Base-by-base conservation (phyloP, 2,329 filamentous ascomycete species). In the Aureobasidium pullulans region DNA sequence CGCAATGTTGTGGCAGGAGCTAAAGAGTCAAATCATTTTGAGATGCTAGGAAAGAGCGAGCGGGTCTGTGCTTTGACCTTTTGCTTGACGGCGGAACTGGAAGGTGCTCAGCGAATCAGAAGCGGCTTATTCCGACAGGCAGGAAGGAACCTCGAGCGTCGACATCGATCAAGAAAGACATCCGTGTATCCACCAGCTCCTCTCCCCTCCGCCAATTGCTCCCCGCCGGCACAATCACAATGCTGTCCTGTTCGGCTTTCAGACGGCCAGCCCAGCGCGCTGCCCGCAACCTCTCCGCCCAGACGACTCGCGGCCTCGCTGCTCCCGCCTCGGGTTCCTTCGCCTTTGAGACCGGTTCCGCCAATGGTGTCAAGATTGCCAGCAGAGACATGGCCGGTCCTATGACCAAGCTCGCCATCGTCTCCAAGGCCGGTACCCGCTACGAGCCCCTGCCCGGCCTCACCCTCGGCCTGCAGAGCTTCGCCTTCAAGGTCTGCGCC, bases 381-480 rank as follows among this genome's bases (percentile, higher is more conserved):
- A 89, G 89, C 79, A 86, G 93, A 80, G 92, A 97, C 76, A 82
- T 90, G 70, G 84, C 89, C 64, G 90, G 90, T 64, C 89, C 91
- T 66, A 96, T 93, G 63, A 91, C 92, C 63, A 95, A 90, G 71
- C 83, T 99, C 66, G 91, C 92, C 60, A 77, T 99, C 65, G 90
- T 99, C 73, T 85, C 92, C 67, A 96, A 96, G 82, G 94, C 91
- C 64, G 94, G 94, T 71, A 95, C 93, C 65, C 84, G 94, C 76
- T 97, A 93, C 77, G 87, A 99, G 81, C 84, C 89, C 64, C 82
- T 89, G 66, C 94, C 94, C 64, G 94, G 94, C 66, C 83, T 96
- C 75, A 88, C 93, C 65, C 88, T 92, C 72, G 93, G 88, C 61
- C 83, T 99, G 66, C 89, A 94, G 80, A 89, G 90, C 75, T 99